A percentile compares a stretch with the other conserved stretches of the same genome.
Conservation (phyloP, 257 asterid species). For the Forsythia viridissima region DNA sequence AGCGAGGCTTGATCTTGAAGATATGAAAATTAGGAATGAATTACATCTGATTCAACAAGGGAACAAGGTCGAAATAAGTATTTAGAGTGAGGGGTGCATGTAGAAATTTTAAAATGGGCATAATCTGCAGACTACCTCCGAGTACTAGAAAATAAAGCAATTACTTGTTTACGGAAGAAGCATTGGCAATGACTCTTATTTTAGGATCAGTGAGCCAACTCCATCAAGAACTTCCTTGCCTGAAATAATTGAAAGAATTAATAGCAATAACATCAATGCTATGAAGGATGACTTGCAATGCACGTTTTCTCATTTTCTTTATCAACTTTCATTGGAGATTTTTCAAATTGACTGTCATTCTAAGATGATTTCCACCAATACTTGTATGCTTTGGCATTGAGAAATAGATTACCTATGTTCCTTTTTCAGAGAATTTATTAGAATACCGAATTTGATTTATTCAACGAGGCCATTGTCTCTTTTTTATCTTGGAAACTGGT, state of each 20-base stretch:
- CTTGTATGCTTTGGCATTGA: background rate
- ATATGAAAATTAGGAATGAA: no score
- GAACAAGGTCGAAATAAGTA: background rate
- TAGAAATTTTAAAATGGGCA: background rate
- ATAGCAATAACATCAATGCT: background rate
- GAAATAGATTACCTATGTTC: background rate
- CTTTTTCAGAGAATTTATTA: background rate
- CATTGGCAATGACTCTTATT: conserved; percentile 2
- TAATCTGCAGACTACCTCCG: background rate
- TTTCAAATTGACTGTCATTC: background rate
- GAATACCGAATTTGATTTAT: background rate
- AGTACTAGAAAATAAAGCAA: background rate
- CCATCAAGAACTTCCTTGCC: conserved; percentile 14
- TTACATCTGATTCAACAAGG: no score
- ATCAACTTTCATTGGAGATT: background rate
- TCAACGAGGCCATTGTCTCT: background rate
- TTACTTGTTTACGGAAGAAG: background rate
- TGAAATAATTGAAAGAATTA: conserved; percentile 16
- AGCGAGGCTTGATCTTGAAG: no score
- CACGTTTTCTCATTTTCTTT: background rate
- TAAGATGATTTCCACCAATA: background rate
- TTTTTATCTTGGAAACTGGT: no score
- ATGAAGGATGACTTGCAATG: background rate
- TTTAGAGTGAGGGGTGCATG: background rate
- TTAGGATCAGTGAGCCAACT: conserved; percentile 3